A percentile compares a stretch with the other conserved stretches of the same genome.
Conservation (phyloP, 2,329 filamentous ascomycete genomes). For the Exophiala oligosperma region DNA sequence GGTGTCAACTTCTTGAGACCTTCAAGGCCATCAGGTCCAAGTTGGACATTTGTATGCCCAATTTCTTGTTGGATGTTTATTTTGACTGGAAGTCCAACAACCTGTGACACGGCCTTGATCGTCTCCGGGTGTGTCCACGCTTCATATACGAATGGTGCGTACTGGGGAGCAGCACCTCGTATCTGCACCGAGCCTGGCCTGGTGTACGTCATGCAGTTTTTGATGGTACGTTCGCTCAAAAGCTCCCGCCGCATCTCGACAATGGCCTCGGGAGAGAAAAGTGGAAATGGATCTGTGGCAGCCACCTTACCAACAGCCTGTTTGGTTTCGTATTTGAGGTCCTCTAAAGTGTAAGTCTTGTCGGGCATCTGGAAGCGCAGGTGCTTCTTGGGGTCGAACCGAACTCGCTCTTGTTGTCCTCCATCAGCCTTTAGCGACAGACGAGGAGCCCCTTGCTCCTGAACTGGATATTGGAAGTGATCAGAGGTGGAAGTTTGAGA, state of each 20-base stretch:
- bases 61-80: slow-evolving; percentile 59
- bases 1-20: slow-evolving; percentile 3
- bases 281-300: slow-evolving; percentile 61
- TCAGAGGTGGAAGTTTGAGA: slow-evolving; percentile 2
- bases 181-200: slow-evolving; percentile 53
- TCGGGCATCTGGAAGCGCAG: slow-evolving; percentile 8
- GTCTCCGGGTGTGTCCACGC: slow-evolving; percentile 57
- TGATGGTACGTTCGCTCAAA: slow-evolving; percentile 54
- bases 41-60: slow-evolving; percentile 57
- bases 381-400: slow-evolving; percentile 8
- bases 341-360: slow-evolving; percentile 12
- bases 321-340: slow-evolving; percentile 21
- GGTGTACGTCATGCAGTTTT: slow-evolving; percentile 56
- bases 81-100: slow-evolving; percentile 59
- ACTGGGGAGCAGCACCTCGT: slow-evolving; percentile 54
- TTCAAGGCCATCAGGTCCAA: slow-evolving; percentile 30
- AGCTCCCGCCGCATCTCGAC: slow-evolving; percentile 60
- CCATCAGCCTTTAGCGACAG: not conserved
- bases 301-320: slow-evolving; percentile 37
- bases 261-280: slow-evolving; percentile 62
- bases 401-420: not conserved
- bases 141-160: slow-evolving; percentile 61
- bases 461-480: slow-evolving; percentile 1
- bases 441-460: not conserved
- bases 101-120: slow-evolving; percentile 54